Percentiles rank a stretch among this genome's conserved stretches.
These are phyloP conservation scores for Coemansia sp. DNA, from an alignment of 371 early-diverging fungal genomes.

Conservation along the genomic window DNA sequence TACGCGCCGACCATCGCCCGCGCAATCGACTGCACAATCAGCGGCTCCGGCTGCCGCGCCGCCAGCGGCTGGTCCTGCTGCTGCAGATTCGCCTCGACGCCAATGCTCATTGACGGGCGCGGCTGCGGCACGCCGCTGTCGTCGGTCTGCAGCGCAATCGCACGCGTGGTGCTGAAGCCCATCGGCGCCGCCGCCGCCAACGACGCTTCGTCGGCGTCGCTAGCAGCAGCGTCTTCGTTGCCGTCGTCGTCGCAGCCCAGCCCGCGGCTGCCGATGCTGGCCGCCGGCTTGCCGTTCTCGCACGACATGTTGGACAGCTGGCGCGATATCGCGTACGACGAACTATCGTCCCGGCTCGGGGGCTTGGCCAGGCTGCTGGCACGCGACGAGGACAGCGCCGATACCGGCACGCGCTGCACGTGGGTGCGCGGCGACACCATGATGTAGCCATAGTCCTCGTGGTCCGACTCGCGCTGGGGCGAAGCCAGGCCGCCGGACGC, in stretches of 20 bases:
- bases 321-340: too few species aligned
- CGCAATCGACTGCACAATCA: slow-evolving; percentile 69
- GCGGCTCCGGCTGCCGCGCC: slow-evolving; percentile 56
- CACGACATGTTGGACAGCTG: too few species aligned
- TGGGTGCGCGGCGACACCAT: slow-evolving; percentile 47
- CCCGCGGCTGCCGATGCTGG: slow-evolving; percentile 1
- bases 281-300: neutral
- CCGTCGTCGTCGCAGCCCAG: slow-evolving; percentile 5
- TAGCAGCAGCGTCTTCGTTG: neutral
- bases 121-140: slow-evolving; percentile 1
- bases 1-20: slow-evolving; percentile 79
- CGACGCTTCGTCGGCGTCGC: neutral
- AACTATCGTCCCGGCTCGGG: neutral
- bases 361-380: slow-evolving; percentile 16
- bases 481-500: neutral
- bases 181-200: neutral
- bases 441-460: slow-evolving; percentile 48
- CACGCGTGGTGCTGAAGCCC: neutral
- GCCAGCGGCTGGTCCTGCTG: slow-evolving; percentile 10
- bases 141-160: slow-evolving; percentile 6
- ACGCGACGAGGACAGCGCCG: slow-evolving; percentile 17
- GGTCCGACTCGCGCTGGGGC: slow-evolving; percentile 23
- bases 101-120: slow-evolving; percentile 32
- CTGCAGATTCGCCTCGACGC: slow-evolving; percentile 26
- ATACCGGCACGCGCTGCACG: slow-evolving; percentile 31